Conservation (phyloP, 352 stramenopile species). For the Phytophthora vignae region DNA sequence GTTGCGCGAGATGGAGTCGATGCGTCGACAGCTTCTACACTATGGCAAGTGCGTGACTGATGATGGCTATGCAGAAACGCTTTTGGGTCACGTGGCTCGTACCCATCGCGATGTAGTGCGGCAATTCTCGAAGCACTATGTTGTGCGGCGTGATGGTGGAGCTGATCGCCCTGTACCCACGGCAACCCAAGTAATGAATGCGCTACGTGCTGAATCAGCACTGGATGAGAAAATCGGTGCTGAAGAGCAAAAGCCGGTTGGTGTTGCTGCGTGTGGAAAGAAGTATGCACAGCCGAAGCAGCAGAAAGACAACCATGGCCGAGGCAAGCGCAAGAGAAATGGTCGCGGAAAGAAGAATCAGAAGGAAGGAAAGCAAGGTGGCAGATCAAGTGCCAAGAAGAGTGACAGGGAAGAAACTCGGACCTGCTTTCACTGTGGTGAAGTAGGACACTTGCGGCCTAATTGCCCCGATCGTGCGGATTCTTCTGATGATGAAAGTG, state of each 20-base stretch:
- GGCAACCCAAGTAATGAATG: background rate
- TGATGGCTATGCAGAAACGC: slow-evolving; percentile 13
- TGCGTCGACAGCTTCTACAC: slow-evolving; percentile 11
- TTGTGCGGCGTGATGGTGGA: slow-evolving; percentile 9
- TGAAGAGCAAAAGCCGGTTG: slow-evolving; percentile 8
- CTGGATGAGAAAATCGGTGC: slow-evolving; percentile 11
- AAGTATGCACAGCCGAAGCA: background rate
- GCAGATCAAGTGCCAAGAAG: slow-evolving; percentile 4
- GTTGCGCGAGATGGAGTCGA: slow-evolving; percentile 13
- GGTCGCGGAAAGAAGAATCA: background rate
- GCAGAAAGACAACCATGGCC: slow-evolving; percentile 2
- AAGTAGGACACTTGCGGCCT: slow-evolving; percentile 12
- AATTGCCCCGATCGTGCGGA: slow-evolving; percentile 5
- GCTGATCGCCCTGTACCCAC: slow-evolving; percentile 2
- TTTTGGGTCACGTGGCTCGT: slow-evolving; percentile 8
- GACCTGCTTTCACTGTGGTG: slow-evolving; percentile 6
- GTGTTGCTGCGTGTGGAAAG: slow-evolving; percentile 20
- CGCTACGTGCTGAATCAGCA: background rate
- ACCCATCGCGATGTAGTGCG: slow-evolving; percentile 7
- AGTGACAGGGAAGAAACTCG: background rate
- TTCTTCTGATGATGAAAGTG: slow-evolving; percentile 10
- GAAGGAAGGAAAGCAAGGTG: background rate
- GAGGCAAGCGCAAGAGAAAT: slow-evolving; percentile 12
- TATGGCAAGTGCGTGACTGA: slow-evolving; percentile 12
- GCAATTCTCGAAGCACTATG: slow-evolving; percentile 9